Evolutionary conservation across 768 basidiomycete genomes (phyloP), one percentile per base, ranked within the genome.

Genomic region (Sporobolomyces pararoseus): DNA sequence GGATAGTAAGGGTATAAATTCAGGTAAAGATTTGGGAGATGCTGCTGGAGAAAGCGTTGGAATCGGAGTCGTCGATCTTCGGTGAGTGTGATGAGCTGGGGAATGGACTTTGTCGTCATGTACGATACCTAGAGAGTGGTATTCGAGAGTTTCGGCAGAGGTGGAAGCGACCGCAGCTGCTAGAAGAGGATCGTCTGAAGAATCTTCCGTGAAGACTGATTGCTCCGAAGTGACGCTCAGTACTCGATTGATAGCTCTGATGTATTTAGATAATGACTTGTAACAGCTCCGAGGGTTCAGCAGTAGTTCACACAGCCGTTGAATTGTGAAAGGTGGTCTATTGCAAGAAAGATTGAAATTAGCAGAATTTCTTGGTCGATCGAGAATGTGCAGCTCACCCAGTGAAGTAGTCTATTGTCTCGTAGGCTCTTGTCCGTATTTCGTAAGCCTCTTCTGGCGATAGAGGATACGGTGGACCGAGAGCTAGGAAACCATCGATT

Each of bases 301-400:
- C 72, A 87, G 86, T 31, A 95, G 86, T 77, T 94, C 91, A 77
- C 89, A 90, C 17, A 93, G 81, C 51, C 91, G 86, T 79, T 95
- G 92, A 63, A 94, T 88, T 13, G 91, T 93, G 78, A 94, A 95
- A 3, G 91, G 91, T 0, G 72, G 72, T 17, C 72, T 74, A 62
- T 14, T 10, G 23, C 16, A 35, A 10, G 50, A 52, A 55, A 25
- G 31, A 44, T 39, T 23, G n/a, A 54, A 13, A 14, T 16, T 7
- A 3, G 51, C 1, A 9, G 2, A 7, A 29, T 9, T 16, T 1
- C 44, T 12, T 3, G 4, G 14, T 25, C 14, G 31, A 19, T 27
- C 13, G 21, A 47, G 10, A 47, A 21, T 6, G 46, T 19, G 16
- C 19, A 1, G 44, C 64, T 46, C 16, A 74, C 72, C 68, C 68